phyloP scores from a whole-genome alignment of 345 rosid genomes.

The Salix suchowensis region DNA sequence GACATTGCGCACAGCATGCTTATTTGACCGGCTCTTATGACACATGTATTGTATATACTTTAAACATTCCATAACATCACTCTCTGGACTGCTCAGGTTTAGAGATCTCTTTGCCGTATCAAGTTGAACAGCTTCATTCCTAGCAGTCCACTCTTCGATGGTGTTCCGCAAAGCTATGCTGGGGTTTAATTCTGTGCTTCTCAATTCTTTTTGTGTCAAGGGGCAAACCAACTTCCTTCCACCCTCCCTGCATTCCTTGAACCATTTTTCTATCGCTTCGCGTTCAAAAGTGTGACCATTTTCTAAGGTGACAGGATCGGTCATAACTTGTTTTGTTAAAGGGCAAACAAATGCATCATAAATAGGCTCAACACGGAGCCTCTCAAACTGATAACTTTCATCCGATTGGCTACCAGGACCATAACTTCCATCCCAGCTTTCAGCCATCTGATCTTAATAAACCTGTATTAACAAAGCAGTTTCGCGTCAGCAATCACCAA shows the following conservation, averaged over 20 bases:
- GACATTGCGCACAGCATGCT: conserved; percentile 52
- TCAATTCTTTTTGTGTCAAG: conserved; percentile 58
- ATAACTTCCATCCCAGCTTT: conserved; percentile 61
- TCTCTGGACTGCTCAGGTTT: conserved; percentile 54
- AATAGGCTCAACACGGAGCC: conserved; percentile 56
- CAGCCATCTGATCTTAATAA: conserved; percentile 44
- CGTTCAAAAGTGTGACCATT: conserved; percentile 89
- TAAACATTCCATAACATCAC: conserved; percentile 56
- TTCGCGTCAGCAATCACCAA: neutral
- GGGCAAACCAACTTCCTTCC: conserved; percentile 72
- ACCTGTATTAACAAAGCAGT: conserved; percentile 15
- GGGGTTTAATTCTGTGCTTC: conserved; percentile 59
- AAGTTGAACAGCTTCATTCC: conserved; percentile 82
- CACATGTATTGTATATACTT: conserved; percentile 52
- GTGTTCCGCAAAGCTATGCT: conserved; percentile 78
- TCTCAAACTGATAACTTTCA: conserved; percentile 60
- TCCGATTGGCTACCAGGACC: conserved; percentile 71
- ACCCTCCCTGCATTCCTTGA: conserved; percentile 60
- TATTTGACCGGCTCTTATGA: conserved; percentile 49
- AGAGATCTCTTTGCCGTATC: conserved; percentile 74
- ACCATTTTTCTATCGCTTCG: conserved; percentile 85
- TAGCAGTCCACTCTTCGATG: conserved; percentile 92
- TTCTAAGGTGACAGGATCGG: conserved; percentile 79
- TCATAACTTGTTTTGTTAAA: conserved; percentile 85
- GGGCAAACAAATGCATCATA: conserved; percentile 93